Base-by-base conservation (phyloP, 2,329 filamentous ascomycete species). In the Massarina eburnea region DNA sequence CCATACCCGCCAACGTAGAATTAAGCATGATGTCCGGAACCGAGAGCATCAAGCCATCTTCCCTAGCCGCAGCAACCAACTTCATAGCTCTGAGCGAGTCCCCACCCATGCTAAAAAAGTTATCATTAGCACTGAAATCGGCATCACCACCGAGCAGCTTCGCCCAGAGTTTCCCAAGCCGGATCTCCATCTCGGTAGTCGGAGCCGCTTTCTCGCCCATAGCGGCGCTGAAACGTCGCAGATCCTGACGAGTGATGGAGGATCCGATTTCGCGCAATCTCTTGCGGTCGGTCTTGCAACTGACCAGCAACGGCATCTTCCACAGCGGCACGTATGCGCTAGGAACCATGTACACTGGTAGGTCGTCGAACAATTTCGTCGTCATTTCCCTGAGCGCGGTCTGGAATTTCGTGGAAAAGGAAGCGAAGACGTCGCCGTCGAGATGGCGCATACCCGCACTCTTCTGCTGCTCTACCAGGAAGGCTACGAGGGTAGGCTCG, bases 1-100 rank as follows among this genome's bases (percentile, higher is more conserved):
- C 75, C 77, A 80, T 79, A 0, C 63, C 71, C 1, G 73, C 59
- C 3, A 77, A 61, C 7, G 62, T 71, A 19, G 74, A 72, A 40
- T 75, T 63, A 15, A 63, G 67, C 67, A 85, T 83, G 44, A 83
- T 77, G 20, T 80, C 74, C 2, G 78, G 76, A 1, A 84, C 81
- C 1, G 74, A 79, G 19, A 84, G 55, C 7, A 71, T 67, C 39
- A 80, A 60, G 0, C 75, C 76, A 19, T 75, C 73, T 2, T 71
- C 67, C 18, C 80, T 71, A 2, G 79, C 75, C 42, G 78, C 76
- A 9, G 78, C 73, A 1, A 83, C 81, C 1, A 85, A 68, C 58
- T 79, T 81, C 72, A 80, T 78, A 0, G 76, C 76, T 29, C 75
- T 71, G 40, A 79, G 70, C 0, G 76, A 79, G 42, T 79, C 76